Evolutionary conservation across 345 rosid genomes (phyloP).

Genomic region (Hibiscus mutabilis): DNA sequence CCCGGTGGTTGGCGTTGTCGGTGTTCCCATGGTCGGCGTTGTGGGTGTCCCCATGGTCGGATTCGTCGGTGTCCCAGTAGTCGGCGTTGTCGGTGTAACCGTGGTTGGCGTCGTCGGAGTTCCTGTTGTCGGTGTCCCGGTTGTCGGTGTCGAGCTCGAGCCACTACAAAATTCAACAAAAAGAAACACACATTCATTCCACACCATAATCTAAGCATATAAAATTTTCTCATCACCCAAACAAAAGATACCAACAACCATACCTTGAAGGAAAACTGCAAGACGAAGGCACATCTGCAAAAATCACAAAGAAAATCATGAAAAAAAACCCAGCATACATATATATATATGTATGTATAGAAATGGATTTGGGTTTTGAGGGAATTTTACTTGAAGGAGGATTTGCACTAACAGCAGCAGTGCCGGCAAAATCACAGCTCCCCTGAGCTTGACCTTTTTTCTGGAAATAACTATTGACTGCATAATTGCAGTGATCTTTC

Average conservation of each 20-base stretch:
- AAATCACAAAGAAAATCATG: conserved; percentile 10
- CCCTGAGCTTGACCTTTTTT: conserved; percentile 44
- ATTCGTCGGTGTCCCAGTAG: neutral
- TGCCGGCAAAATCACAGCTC: conserved; percentile 71
- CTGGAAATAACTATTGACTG: conserved; percentile 85
- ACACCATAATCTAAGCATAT: neutral
- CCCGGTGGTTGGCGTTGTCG: neutral
- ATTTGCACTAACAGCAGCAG: conserved; percentile 38
- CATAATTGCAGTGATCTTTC: conserved; percentile 81
- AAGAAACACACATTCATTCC: neutral
- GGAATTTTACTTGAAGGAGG: conserved; percentile 38
- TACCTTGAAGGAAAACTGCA: conserved; percentile 65
- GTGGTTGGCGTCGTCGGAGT: conserved; percentile 8
- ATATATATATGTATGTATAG: too few relatives aligned
- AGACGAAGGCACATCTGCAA: conserved; percentile 36
- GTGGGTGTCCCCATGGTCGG: conserved; percentile 10
- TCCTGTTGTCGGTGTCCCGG: neutral
- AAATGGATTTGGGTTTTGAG: neutral
- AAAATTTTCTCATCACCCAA: neutral
- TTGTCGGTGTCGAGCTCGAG: conserved; percentile 11
- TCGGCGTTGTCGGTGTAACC: neutral
- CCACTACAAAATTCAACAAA: conserved; percentile 3
- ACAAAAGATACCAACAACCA: neutral
- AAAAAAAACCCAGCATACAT: neutral
- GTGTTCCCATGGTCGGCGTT: neutral